Evolutionary conservation across 192 early-diverging fungal genomes (phyloP).

Genomic region (Coemansia sp.): DNA sequence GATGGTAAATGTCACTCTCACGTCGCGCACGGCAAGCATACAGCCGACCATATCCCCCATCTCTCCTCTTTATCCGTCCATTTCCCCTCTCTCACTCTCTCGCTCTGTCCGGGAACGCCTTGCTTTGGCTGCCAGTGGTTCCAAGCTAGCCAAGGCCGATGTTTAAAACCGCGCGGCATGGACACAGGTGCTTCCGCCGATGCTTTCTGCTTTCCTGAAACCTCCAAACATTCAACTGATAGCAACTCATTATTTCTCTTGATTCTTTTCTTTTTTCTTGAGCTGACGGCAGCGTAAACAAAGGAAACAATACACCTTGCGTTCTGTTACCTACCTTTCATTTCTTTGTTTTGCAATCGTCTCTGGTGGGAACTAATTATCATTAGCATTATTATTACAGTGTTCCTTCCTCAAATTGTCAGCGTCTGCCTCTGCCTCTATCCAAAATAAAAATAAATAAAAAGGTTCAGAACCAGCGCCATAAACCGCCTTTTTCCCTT

Average conservation of each 20-base stretch:
- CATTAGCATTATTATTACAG: conserved; percentile 5
- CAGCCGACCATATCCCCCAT: not conserved
- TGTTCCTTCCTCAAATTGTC: not conserved
- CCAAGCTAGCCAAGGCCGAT: conserved; percentile 1
- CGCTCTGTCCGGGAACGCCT: too few species aligned
- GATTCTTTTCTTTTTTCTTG: too few species aligned
- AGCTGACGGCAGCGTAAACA: conserved; percentile 1
- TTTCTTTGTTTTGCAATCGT: conserved; percentile 3
- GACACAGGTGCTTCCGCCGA: not conserved
- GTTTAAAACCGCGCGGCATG: not conserved
- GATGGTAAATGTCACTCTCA: not conserved
- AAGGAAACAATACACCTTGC: not conserved
- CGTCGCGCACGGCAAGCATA: not conserved
- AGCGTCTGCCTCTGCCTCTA: conserved; percentile 2
- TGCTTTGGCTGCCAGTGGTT: not conserved
- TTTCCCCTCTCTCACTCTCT: not conserved
- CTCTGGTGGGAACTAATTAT: not conserved
- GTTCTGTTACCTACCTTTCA: not conserved
- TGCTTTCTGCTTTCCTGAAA: not conserved
- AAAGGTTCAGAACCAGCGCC: conserved; percentile 2
- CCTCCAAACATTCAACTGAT: conserved; percentile 4
- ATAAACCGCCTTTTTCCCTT: not conserved
- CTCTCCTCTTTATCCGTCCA: not conserved
- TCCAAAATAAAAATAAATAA: not conserved
- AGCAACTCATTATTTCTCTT: conserved; percentile 1